Evolutionary conservation across 2,329 filamentous ascomycete species (phyloP), one percentile per base, ranked within the genome.

Genomic region (Fusarium subtropicale): DNA sequence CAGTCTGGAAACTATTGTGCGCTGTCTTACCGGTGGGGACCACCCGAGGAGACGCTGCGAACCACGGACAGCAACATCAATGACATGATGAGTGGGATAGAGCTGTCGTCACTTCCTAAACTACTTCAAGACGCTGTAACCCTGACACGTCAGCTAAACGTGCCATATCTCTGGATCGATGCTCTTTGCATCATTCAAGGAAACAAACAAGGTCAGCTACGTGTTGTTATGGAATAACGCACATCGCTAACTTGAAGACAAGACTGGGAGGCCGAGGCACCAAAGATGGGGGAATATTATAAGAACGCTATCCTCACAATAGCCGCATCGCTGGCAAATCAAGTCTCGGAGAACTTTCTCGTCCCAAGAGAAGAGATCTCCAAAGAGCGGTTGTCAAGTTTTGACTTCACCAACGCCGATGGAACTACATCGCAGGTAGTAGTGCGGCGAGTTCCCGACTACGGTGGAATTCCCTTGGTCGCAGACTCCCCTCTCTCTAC

Each of bases 201-300:
- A 26, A 44, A 44, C 22, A 44, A 44, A 28, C 12, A 44, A 28
- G 41, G 41, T 44, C 5, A n/a, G 41, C 3, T 22, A 18, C 15
- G 11, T 22, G 7, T 2, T 5, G 7, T 4, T 7, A 18, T 6
- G 9, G 13, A 18, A 26, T 1, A 0, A 22, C 0, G 9, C 12
- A 0, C 3, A 15, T 7, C 3, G 16, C 41, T 44, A 22, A 44
- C 41, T 44, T 1, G 8, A 5, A 26, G 7, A 11, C 2, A 28
- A 42, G 41, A 44, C 26, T 28, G 41, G 41, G 41, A 44, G 16
- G 24, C 16, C 20, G 41, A 44, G 20, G 24, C 41, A 26, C 41
- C 41, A 11, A 44, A 44, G 24, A 44, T 44, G 41, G 41, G 24
- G 13, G 24, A 28, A n/a, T 44, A 44, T 44, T 44, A 44, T 15